Evolutionary conservation across 1,284 basidiomycete genomes (phyloP).

Genomic region (Phlebopus sp.): DNA sequence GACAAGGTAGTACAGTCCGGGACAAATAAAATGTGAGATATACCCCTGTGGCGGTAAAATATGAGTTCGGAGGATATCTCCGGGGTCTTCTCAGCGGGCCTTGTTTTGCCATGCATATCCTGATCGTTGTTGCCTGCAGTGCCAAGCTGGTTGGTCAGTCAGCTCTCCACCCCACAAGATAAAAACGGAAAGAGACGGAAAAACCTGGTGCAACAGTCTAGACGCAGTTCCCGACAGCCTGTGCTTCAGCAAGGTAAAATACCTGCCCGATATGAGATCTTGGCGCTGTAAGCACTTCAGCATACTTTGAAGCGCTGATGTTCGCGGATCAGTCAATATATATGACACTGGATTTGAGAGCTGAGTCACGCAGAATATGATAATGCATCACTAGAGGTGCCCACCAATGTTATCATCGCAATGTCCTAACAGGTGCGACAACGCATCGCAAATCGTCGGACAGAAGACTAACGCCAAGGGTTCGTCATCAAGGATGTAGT

Average conservation of each 20-base stretch:
- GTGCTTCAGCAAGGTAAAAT: slow-evolving; percentile 10
- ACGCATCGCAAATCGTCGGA: slow-evolving; percentile 47
- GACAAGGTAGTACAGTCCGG: background rate
- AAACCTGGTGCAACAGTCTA: slow-evolving; percentile 15
- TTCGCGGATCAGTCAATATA: slow-evolving; percentile 48
- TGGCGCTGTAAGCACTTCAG: slow-evolving; percentile 21
- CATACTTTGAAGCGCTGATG: slow-evolving; percentile 37
- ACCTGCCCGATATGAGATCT: slow-evolving; percentile 4
- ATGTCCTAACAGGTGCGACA: slow-evolving; percentile 38
- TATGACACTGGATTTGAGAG: slow-evolving; percentile 10
- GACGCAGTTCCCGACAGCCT: slow-evolving; percentile 13
- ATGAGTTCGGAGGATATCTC: slow-evolving; percentile 16
- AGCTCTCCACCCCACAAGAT: background rate
- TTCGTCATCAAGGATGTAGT: slow-evolving; percentile 44
- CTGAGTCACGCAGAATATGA: background rate
- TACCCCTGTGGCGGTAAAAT: slow-evolving; percentile 16
- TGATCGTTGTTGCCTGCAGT: background rate
- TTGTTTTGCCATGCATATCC: background rate
- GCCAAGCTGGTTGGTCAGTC: slow-evolving; percentile 7
- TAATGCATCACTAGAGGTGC: slow-evolving; percentile 6
- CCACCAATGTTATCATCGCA: slow-evolving; percentile 34
- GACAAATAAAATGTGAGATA: slow-evolving; percentile 23
- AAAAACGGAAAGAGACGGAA: background rate
- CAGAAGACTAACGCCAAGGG: slow-evolving; percentile 47
- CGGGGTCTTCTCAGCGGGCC: background rate